These are phyloP conservation scores for Podospora conica DNA, from an alignment of 495 filamentous ascomycete species.

Conservation along the genomic window DNA sequence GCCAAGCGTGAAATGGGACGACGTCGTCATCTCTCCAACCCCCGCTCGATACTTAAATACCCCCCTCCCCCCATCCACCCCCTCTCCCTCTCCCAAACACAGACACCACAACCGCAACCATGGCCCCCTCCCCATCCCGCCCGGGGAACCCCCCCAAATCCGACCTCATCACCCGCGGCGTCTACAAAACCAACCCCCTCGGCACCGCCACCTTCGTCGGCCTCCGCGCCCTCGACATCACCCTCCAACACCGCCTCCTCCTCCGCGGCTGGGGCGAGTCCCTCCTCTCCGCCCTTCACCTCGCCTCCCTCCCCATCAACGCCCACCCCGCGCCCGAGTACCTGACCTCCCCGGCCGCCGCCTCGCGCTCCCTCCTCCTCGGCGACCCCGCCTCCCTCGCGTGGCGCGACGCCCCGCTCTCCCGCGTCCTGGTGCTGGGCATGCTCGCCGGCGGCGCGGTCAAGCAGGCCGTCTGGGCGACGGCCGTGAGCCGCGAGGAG, in stretches of 20 bases:
- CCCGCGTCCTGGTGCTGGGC: too few species aligned
- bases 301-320: slow-evolving; percentile 12
- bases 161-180: slow-evolving; percentile 32
- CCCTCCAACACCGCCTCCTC: slow-evolving; percentile 51
- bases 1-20: neutral
- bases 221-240: slow-evolving; percentile 50
- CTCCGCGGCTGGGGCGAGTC: slow-evolving; percentile 19
- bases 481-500: too few species aligned
- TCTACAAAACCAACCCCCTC: slow-evolving; percentile 37
- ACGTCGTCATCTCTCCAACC: neutral
- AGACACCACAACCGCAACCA: neutral
- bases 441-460: too few species aligned
- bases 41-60: too few species aligned
- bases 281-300: slow-evolving; percentile 18
- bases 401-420: too few species aligned
- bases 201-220: slow-evolving; percentile 52
- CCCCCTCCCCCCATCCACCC: too few species aligned
- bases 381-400: too few species aligned
- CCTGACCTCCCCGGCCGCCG: neutral
- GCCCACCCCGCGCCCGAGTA: slow-evolving; percentile 7
- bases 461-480: too few species aligned
- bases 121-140: neutral
- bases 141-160: too few species aligned
- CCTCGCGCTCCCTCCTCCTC: slow-evolving; percentile 22
- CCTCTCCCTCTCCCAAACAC: too few species aligned